Conservation (phyloP, 768 basidiomycete genomes). For the Hemileccinum impolitum region DNA sequence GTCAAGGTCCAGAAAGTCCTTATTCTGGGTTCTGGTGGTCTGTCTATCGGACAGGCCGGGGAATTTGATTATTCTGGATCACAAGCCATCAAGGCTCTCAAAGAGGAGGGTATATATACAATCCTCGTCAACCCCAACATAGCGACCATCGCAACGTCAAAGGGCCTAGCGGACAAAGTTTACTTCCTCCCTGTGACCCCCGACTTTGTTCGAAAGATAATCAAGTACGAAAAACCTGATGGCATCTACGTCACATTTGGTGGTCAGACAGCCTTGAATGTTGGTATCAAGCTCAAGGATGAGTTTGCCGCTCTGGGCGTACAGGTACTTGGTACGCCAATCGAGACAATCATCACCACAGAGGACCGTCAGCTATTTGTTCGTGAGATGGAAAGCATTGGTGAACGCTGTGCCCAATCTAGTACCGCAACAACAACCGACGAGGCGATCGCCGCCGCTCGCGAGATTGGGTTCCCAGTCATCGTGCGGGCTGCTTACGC, state of each 20-base stretch:
- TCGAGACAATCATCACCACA: slow-evolving; percentile 95
- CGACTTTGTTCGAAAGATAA: slow-evolving; percentile 96
- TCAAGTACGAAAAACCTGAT: slow-evolving; percentile 98
- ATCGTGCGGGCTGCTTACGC: slow-evolving; percentile 97
- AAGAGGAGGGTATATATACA: slow-evolving; percentile 98
- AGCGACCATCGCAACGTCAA: slow-evolving; percentile 96
- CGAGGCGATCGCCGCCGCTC: slow-evolving; percentile 82
- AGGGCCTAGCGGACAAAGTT: slow-evolving; percentile 97
- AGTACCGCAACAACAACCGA: slow-evolving; percentile 81
- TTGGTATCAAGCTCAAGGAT: slow-evolving; percentile 97
- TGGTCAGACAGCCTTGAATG: slow-evolving; percentile 94
- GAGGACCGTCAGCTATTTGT: slow-evolving; percentile 96
- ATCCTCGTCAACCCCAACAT: slow-evolving; percentile 99
- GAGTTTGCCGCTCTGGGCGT: slow-evolving; percentile 90
- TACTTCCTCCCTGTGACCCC: slow-evolving; percentile 99
- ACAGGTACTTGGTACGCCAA: slow-evolving; percentile 93
- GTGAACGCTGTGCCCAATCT: slow-evolving; percentile 92
- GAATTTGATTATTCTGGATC: slow-evolving; percentile 99
- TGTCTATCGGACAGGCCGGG: slow-evolving; percentile 98
- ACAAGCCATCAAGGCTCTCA: slow-evolving; percentile 98
- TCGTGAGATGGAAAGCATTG: slow-evolving; percentile 90
- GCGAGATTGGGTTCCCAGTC: slow-evolving; percentile 86
- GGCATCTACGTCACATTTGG: slow-evolving; percentile 99
- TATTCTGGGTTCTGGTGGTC: slow-evolving; percentile 94
- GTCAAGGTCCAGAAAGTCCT: slow-evolving; percentile 88